Base-by-base conservation (phyloP, 1,284 basidiomycete genomes). In the Cryptococcus sp. region DNA sequence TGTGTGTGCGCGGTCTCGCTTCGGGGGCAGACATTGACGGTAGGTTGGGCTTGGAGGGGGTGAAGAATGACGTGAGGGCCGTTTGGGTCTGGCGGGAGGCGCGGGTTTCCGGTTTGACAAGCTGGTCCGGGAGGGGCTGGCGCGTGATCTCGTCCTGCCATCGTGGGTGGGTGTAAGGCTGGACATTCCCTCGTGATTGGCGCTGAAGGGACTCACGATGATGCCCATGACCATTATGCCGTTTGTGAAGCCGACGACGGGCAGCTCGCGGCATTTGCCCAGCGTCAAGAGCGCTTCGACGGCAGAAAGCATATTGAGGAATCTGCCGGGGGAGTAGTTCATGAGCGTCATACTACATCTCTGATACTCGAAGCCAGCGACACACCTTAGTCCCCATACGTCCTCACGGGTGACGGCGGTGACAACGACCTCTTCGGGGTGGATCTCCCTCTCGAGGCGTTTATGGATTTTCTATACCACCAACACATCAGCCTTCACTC, bases 401-500 rank as follows among this genome's bases (percentile, higher is more conserved):
- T 92, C 90, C 71, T 90, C 89, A 0, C 77, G 62, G 0, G 83
- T 85, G 0, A 67, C 75, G 0, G 83, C 73, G 1, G 77, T 72
- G 1, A 91, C 82, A 13, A 75, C 42, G 10, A 88, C 69, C 59
- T 85, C 83, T 31, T 85, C 84, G 0, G 87, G 83, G 41, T 83
- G 83, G 11, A 93, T 80, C 70, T 92, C 88, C 20, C 82, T 81
- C 72, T 96, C 91, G 17, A 96, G 81, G 46, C 84, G 81, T 65
- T 88, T 88, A 77, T 96, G 93, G 0, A 94, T 89, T 86, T 57
- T 59, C 60, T 57, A 31, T 23, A 23, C 7, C 20, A 20, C 5
- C 17, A 25, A 20, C 42, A 22, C 20, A 46, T 50, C 20, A 46
- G n/a, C 27, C n/a, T n/a, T n/a, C n/a, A n/a, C n/a, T 42, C 7